phyloP scores from a whole-genome alignment of 331 rosid species.

The Saraca asoca region DNA sequence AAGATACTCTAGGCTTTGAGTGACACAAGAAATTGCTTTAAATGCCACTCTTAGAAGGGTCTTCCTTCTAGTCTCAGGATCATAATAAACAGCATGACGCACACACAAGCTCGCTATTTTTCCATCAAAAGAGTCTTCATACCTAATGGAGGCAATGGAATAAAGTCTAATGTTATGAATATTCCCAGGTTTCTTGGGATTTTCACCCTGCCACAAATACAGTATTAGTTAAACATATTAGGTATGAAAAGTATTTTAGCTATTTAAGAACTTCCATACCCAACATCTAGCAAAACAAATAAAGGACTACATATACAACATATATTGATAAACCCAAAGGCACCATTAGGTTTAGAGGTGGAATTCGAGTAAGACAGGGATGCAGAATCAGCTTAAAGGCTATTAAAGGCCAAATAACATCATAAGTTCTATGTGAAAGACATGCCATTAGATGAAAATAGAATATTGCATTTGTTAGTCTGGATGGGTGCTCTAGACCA shows the following conservation, averaged over 20 bases:
- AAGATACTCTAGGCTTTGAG: constrained; percentile 97
- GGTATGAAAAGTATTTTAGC: constrained; percentile 15
- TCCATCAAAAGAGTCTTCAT: too few species aligned
- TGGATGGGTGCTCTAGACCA: too few species aligned
- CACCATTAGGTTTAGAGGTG: constrained; percentile 1
- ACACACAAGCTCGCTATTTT: constrained; percentile 94
- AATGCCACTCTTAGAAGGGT: too few species aligned
- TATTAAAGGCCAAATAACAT: not conserved
- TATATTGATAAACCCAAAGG: constrained; percentile 11
- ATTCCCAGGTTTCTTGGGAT: constrained; percentile 86
- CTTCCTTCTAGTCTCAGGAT: constrained; percentile 93
- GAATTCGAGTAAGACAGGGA: too few species aligned
- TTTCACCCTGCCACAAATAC: constrained; percentile 72
- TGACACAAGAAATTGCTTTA: constrained; percentile 72
- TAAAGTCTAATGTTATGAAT: too few species aligned
- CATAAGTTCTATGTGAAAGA: not conserved
- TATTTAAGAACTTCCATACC: not conserved
- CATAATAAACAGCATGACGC: constrained; percentile 93
- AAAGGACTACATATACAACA: not conserved
- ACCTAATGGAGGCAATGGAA: too few species aligned
- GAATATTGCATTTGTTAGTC: too few species aligned
- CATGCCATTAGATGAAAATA: not conserved
- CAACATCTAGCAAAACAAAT: not conserved
- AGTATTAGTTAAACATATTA: not conserved
- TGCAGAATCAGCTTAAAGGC: constrained; percentile 20